Evolutionary conservation across 2,329 filamentous ascomycete species (phyloP), one percentile per base, ranked within the genome.

Genomic region (Apiospora hydei): DNA sequence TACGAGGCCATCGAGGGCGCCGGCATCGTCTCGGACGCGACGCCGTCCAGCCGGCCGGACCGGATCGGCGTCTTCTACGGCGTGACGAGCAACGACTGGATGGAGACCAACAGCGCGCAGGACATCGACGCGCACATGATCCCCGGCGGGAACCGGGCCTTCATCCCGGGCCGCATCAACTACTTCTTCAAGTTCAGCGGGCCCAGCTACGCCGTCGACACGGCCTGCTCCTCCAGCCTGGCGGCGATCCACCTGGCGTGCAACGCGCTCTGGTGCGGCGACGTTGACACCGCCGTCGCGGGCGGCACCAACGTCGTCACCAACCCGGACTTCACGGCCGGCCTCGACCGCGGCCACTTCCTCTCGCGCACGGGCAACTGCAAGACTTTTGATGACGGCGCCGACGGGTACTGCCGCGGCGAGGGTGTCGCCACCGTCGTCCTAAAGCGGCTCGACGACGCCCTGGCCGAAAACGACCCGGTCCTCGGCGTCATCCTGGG

Each of bases 191-290:
- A 81, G 64, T 82, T 94, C 81, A 89, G 87, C 66, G 93, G 93
- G 0, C 92, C 92, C 0, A 93, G 90, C 30, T 91, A 90, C 78
- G 92, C 88, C 70, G 86, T 94, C 67, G 93, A 95, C 76, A 94
- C 93, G 21, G 93, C 93, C 5, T 95, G 93, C 78, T 94, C 92
- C 0, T 94, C 92, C 0, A 92, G 91, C 74, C 85, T 93, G 11
- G 91, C 92, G 3, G 92, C 92, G 0, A 90, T 95, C 67, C 90
- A 94, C 75, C 92, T 93, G 1, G 89, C 90, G 10, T 73, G 71
- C 18, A 73, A 14, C 10, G 67, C 90, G 0, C 85, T 94, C 0
- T 90, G 89, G 86, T 85, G 85, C 4, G 89, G 90, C 13, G 89
- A 93, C 74, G 89, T 88, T 75, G 90, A 93, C 78, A 92, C 88